Evolutionary conservation across 2,329 filamentous ascomycete genomes (phyloP).

Genomic region (Cordyceps cateniannulata): DNA sequence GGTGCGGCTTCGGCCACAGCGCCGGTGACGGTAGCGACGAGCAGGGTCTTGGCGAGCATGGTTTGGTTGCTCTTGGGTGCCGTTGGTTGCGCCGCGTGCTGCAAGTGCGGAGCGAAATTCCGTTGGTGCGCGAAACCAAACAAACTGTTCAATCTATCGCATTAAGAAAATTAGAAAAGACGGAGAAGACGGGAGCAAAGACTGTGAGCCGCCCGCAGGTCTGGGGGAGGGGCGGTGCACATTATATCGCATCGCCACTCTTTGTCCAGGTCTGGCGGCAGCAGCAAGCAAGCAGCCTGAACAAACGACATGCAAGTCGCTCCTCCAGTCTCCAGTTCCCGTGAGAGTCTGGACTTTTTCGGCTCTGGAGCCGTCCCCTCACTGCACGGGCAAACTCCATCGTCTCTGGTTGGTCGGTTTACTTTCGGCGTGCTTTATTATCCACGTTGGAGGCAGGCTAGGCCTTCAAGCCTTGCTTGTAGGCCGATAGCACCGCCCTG

Average conservation of each 20-base stretch:
- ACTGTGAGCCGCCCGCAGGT: neutral
- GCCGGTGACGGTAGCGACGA: neutral
- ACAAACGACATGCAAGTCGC: neutral
- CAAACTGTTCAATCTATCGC: neutral
- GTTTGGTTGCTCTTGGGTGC: neutral
- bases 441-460: neutral
- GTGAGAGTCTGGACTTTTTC: constrained; percentile 1
- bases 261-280: too few relatives aligned
- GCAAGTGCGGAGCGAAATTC: neutral
- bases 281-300: neutral
- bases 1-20: neutral
- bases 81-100: too few relatives aligned
- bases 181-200: too few relatives aligned
- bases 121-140: neutral
- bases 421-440: neutral
- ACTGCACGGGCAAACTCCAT: neutral
- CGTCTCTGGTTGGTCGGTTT: neutral
- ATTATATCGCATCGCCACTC: neutral
- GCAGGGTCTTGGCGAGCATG: neutral
- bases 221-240: neutral
- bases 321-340: too few relatives aligned
- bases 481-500: neutral
- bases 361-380: neutral
- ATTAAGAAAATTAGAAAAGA: neutral
- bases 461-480: neutral